Evolutionary conservation across 164 flowering plant species (phyloP).

Genomic region (Umbilicus rupestris): DNA sequence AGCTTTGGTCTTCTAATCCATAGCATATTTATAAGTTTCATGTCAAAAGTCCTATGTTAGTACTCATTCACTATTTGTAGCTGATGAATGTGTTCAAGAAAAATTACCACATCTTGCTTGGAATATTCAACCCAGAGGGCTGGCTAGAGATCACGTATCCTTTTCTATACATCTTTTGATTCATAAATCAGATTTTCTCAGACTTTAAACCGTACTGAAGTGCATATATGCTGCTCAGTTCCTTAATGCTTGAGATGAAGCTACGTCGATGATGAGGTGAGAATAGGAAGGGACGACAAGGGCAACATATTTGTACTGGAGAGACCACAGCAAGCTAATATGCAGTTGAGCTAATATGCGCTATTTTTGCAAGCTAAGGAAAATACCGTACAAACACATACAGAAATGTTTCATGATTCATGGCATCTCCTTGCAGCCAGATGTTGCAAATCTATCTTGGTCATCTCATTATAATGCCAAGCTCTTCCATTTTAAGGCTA

Average conservation of each 20-base stretch:
- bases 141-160: conserved; percentile 96
- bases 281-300: conserved; percentile 88
- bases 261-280: conserved; percentile 64
- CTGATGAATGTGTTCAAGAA: conserved; percentile 71
- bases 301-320: conserved; percentile 72
- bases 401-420: too few relatives aligned
- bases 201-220: neutral
- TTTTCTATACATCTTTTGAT: conserved; percentile 11
- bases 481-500: too few relatives aligned
- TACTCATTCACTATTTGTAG: conserved; percentile 20
- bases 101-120: conserved; percentile 62
- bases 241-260: conserved; percentile 31
- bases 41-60: neutral
- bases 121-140: conserved; percentile 91
- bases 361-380: too few relatives aligned
- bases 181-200: neutral
- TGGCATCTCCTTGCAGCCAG: too few relatives aligned
- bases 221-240: too few relatives aligned
- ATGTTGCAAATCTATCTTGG: too few relatives aligned
- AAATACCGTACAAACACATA: too few relatives aligned
- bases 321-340: conserved; percentile 25
- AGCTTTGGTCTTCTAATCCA: too few relatives aligned
- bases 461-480: too few relatives aligned
- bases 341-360: neutral
- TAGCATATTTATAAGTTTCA: neutral